A percentile compares a stretch with the other conserved stretches of the same genome.
Evolutionary conservation across 805 yeast genomes (phyloP).

Genomic region (Cyberlindnera lachancei): DNA sequence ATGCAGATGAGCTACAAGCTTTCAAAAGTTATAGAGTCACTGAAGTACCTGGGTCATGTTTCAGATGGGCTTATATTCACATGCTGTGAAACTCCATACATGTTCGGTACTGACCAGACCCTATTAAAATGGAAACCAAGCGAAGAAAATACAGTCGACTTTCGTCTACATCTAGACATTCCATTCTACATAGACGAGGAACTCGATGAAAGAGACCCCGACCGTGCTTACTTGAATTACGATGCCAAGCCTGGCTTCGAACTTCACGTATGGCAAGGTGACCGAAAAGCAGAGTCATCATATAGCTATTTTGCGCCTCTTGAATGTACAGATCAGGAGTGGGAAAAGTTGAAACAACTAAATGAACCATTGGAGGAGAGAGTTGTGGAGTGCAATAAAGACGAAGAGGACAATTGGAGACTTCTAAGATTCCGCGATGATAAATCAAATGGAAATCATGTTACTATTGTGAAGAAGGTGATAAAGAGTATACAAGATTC

Average conservation of each 20-base stretch:
- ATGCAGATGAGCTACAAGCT: constrained; percentile 83
- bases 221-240: constrained; percentile 70
- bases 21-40: constrained; percentile 61
- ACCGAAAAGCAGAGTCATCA: constrained; percentile 45
- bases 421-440: constrained; percentile 89
- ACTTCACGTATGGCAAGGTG: constrained; percentile 76
- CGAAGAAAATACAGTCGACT: constrained; percentile 90
- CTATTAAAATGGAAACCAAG: constrained; percentile 96
- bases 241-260: constrained; percentile 69
- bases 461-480: constrained; percentile 73
- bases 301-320: constrained; percentile 66
- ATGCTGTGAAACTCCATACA: constrained; percentile 80
- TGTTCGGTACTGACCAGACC: constrained; percentile 80
- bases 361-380: constrained; percentile 85
- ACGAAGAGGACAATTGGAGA: constrained; percentile 61
- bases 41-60: constrained; percentile 72
- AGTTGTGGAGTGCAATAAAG: constrained; percentile 76
- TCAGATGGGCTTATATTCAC: constrained; percentile 94
- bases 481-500: constrained; percentile 80
- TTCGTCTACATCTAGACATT: constrained; percentile 59
- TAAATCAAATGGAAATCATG: constrained; percentile 80
- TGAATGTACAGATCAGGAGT: constrained; percentile 58
- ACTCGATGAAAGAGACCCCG: constrained; percentile 52
- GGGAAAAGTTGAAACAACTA: constrained; percentile 65
- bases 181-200: constrained; percentile 54